Evolutionary conservation across 106 monocot species (phyloP).

Genomic region (Xerophyta viscosa): DNA sequence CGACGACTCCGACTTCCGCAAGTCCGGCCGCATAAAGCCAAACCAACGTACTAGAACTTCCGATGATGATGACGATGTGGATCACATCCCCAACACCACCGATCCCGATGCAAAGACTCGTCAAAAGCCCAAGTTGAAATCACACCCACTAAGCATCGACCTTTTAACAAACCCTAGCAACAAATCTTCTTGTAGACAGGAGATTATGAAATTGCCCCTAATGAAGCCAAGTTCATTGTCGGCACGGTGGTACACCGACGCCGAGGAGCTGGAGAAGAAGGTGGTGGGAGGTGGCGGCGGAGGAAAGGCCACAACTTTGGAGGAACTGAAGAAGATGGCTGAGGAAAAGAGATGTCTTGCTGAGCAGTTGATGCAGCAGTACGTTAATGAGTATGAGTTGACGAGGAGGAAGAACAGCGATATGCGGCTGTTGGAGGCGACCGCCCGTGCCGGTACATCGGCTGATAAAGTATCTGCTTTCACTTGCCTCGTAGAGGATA

Average conservation of each 20-base stretch:
- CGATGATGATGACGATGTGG: not conserved
- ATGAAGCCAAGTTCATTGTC: constrained; percentile 44
- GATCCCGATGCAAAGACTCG: constrained; percentile 2
- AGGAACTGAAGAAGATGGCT: constrained; percentile 45
- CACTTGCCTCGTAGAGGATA: constrained; percentile 80
- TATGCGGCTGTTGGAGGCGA: constrained; percentile 49
- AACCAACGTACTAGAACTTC: not conserved
- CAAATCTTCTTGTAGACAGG: not conserved
- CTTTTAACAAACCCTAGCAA: constrained; percentile 4
- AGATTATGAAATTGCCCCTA: constrained; percentile 27
- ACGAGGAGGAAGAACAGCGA: constrained; percentile 48
- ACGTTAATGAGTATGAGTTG: constrained; percentile 40
- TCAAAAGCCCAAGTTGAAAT: constrained; percentile 8
- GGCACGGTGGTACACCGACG: constrained; percentile 63
- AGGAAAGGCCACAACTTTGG: constrained; percentile 14
- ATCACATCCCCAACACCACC: constrained; percentile 4
- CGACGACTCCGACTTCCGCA: constrained; percentile 86
- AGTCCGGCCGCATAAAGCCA: constrained; percentile 41
- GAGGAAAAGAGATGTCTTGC: constrained; percentile 54
- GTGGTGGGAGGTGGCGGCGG: constrained; percentile 14
- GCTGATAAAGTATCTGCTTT: constrained; percentile 79
- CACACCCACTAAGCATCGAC: constrained; percentile 53
- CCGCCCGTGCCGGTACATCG: constrained; percentile 72
- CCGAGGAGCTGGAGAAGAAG: constrained; percentile 55
- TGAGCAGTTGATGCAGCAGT: constrained; percentile 65